Evolutionary conservation across 257 asterid species (phyloP).

Genomic region (Solanum dulcamara): DNA sequence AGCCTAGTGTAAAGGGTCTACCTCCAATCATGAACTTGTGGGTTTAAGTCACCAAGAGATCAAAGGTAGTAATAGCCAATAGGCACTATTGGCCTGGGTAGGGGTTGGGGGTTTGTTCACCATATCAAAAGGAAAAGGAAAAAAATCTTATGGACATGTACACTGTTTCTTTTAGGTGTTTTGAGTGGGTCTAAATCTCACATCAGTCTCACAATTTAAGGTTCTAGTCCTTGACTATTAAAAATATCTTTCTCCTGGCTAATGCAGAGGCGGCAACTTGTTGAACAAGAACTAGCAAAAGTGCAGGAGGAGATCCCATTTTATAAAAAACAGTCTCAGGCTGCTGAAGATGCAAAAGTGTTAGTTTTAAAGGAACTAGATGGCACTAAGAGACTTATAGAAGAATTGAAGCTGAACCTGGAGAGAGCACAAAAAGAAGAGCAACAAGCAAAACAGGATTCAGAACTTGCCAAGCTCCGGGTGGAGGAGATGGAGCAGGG

Average conservation of each 20-base stretch:
- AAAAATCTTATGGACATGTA: background rate
- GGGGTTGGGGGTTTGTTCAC: background rate
- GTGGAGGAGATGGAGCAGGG: conserved; percentile 91
- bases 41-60: background rate
- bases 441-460: conserved; percentile 86
- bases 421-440: conserved; percentile 90
- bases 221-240: background rate
- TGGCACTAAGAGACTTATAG: conserved; percentile 66
- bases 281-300: conserved; percentile 76
- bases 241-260: background rate
- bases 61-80: background rate
- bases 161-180: background rate
- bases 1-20: background rate
- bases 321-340: conserved; percentile 51
- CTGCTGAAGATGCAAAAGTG: conserved; percentile 67
- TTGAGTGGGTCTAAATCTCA: background rate
- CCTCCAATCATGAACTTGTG: background rate
- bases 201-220: background rate
- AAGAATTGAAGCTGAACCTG: conserved; percentile 82
- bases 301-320: conserved; percentile 73
- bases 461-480: conserved; percentile 81
- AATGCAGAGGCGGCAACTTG: conserved; percentile 69
- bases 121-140: background rate
- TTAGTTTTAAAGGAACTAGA: conserved; percentile 65
- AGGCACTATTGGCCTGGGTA: background rate